Base-by-base conservation (phyloP, 2,329 filamentous ascomycete species). In the Paraphaeosphaeria sporulosa region DNA sequence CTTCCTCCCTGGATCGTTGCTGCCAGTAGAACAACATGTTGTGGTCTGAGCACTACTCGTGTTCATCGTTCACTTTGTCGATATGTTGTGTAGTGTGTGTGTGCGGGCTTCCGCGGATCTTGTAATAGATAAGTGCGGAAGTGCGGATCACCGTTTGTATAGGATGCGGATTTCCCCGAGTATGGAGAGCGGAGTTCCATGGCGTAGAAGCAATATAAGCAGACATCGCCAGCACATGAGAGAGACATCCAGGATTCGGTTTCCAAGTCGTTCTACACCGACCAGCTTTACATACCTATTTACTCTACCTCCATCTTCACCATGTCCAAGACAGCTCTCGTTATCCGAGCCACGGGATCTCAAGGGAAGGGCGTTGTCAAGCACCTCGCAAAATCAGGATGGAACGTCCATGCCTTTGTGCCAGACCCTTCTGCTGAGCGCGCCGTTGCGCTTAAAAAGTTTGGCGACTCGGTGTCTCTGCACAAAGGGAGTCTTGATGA, bases 351-450 rank as follows among this genome's bases (percentile, higher is more conserved):
- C 34, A 71, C 67, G 4, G 68, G 68, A 54, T 48, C 54, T 12
- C 67, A 70, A 60, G 64, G 67, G 3, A 63, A 51, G 40, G 67
- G 42, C 19, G 61, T 76, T 8, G 63, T 69, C 50, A 59, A 69
- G 23, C 65, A 76, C 54, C 65, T 79, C 0, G 60, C 71, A 23
- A 58, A 68, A 43, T 21, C 68, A 0, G 68, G 65, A 32, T 68
- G 71, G 62, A 63, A 67, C 34, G 64, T 78, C 4, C 74, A 78
- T 62, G 74, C 74, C 2, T 69, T 80, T 19, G 73, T 77, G 2
- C 65, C 69, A 49, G 72, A 76, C 43, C 47, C 62, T 6, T 56
- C 68, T 30, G 67, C 75, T 8, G 49, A 66, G 0, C 61, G 69
- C 1, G 70, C 75, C 10, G 62, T 70, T 25, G 63, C 57, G 0